Evolutionary conservation across 2,329 filamentous ascomycete genomes (phyloP).

Genomic region (Tolypocladium ophioglossoides): DNA sequence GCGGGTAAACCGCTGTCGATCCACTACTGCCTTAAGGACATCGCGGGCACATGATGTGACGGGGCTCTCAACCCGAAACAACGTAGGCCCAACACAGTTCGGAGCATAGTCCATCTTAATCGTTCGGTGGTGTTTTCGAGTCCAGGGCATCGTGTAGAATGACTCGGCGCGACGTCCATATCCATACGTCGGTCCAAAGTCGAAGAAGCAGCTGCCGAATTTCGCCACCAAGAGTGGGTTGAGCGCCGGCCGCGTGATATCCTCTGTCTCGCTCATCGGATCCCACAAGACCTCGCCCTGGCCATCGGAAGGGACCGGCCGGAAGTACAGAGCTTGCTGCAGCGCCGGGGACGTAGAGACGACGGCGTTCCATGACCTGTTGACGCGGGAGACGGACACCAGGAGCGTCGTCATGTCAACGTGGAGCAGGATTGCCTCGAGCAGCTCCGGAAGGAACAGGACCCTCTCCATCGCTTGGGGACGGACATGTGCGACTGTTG

Average conservation of each 20-base stretch:
- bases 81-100: too few relatives aligned
- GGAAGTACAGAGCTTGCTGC: constrained; percentile 2
- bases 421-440: constrained; percentile 14
- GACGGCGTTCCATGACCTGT: constrained; percentile 9
- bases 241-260: not conserved
- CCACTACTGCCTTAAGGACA: not conserved
- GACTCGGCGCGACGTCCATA: not conserved
- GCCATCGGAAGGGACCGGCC: not conserved
- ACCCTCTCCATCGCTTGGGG: not conserved
- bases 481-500: too few relatives aligned
- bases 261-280: not conserved
- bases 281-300: not conserved
- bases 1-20: constrained; percentile 4
- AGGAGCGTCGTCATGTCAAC: constrained; percentile 16
- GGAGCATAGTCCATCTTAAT: too few relatives aligned
- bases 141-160: too few relatives aligned
- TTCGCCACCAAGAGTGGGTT: too few relatives aligned
- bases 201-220: too few relatives aligned
- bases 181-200: not conserved
- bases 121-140: too few relatives aligned
- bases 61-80: too few relatives aligned
- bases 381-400: constrained; percentile 12
- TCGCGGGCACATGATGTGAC: not conserved
- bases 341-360: not conserved
- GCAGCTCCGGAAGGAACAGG: constrained; percentile 12